A percentile compares a stretch with the other conserved stretches of the same genome.
These are phyloP conservation scores for Fusarium sp. DNA, from an alignment of 2,329 filamentous ascomycete genomes.

Conservation along the genomic window DNA sequence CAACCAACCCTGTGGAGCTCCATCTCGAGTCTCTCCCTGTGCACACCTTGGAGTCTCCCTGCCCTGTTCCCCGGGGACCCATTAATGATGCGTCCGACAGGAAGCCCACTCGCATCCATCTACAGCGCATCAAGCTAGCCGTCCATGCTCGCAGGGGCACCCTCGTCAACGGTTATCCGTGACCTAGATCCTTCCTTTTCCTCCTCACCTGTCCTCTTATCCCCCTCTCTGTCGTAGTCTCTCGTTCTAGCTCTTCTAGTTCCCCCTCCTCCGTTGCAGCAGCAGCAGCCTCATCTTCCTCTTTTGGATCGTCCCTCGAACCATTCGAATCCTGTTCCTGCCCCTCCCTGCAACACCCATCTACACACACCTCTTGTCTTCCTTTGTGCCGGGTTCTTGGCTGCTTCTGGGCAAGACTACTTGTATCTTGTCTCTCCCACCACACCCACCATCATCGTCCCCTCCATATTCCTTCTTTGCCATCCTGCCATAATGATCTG, in stretches of 20 bases:
- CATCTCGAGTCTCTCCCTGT: slow-evolving; percentile 1
- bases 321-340: slow-evolving; percentile 6
- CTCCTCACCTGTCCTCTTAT: neutral
- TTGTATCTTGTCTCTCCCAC: slow-evolving; percentile 32
- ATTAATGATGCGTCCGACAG: slow-evolving; percentile 3
- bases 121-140: slow-evolving; percentile 8
- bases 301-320: slow-evolving; percentile 15
- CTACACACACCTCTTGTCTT: neutral
- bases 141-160: slow-evolving; percentile 24
- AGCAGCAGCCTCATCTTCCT: slow-evolving; percentile 16
- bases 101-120: neutral
- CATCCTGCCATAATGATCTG: slow-evolving; percentile 23
- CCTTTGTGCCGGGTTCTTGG: slow-evolving; percentile 27
- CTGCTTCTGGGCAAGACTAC: slow-evolving; percentile 22
- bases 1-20: slow-evolving; percentile 3
- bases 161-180: slow-evolving; percentile 28
- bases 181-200: slow-evolving; percentile 5
- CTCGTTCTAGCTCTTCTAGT: slow-evolving; percentile 11
- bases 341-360: slow-evolving; percentile 8
- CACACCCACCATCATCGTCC: slow-evolving; percentile 18
- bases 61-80: neutral
- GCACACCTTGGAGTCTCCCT: neutral
- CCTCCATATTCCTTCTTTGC: slow-evolving; percentile 19
- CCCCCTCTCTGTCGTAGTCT: neutral
- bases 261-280: neutral